A percentile compares a stretch with the other conserved stretches of the same genome.
Conservation (phyloP, 164 flowering plant species). For the Berberis vulgaris region DNA sequence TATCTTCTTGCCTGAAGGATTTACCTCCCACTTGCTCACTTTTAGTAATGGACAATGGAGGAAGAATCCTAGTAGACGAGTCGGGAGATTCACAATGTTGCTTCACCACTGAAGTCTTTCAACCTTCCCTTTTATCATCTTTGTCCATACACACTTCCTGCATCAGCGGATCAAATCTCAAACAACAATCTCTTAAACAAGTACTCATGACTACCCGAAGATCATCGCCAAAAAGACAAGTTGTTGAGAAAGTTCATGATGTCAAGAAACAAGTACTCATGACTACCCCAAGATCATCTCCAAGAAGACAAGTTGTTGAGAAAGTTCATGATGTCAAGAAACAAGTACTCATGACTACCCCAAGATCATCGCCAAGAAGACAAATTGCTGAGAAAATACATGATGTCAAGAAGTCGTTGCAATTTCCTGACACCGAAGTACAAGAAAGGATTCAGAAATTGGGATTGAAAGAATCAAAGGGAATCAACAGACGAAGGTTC, state of each 20-base stretch:
- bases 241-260: too few relatives aligned
- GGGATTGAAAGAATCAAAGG: slow-evolving; percentile 18
- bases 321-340: too few relatives aligned
- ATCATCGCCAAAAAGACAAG: too few relatives aligned
- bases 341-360: neutral
- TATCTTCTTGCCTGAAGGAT: slow-evolving; percentile 20
- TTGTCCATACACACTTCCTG: neutral
- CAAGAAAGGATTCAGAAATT: slow-evolving; percentile 16
- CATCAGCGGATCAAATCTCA: too few relatives aligned
- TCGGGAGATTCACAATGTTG: slow-evolving; percentile 34
- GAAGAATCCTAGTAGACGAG: slow-evolving; percentile 20
- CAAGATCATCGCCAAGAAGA: slow-evolving; percentile 12
- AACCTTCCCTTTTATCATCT: slow-evolving; percentile 6
- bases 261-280: too few relatives aligned
- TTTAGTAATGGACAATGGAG: slow-evolving; percentile 26
- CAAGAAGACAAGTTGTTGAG: too few relatives aligned
- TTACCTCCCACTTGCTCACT: slow-evolving; percentile 40
- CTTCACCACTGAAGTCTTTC: slow-evolving; percentile 8
- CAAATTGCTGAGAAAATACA: neutral
- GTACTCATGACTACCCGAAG: too few relatives aligned
- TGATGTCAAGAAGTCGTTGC: neutral
- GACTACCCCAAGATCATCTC: too few relatives aligned
- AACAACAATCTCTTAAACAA: too few relatives aligned
- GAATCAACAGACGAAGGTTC: slow-evolving; percentile 15
- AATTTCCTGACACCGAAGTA: neutral